Evolutionary conservation across 495 filamentous ascomycete genomes (phyloP).

Genomic region (Paragyromitra xinjiangensis): DNA sequence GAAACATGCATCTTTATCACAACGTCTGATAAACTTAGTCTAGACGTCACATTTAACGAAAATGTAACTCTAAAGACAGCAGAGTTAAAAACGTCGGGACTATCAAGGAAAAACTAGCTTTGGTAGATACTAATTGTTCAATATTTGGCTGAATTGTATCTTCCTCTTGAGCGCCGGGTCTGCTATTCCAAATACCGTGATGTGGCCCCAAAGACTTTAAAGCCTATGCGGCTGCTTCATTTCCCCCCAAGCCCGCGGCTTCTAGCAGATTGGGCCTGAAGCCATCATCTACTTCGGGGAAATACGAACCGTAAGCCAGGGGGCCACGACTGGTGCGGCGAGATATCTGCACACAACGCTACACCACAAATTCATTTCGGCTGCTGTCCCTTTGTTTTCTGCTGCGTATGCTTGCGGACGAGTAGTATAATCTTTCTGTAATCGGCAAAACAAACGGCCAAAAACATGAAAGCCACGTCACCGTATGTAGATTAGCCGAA

Average conservation of each 20-base stretch:
- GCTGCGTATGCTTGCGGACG: too few relatives aligned
- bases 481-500: background rate
- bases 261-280: background rate
- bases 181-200: background rate
- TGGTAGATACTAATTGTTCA: background rate
- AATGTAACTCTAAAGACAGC: background rate
- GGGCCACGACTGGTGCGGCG: too few relatives aligned
- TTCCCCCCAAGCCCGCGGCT: background rate
- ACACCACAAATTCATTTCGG: too few relatives aligned
- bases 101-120: background rate
- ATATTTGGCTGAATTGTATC: background rate
- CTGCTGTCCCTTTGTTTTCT: too few relatives aligned
- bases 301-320: background rate
- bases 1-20: conserved; percentile 10
- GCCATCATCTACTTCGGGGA: too few relatives aligned
- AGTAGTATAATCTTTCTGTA: background rate
- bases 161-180: background rate
- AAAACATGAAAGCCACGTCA: background rate
- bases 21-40: conserved; percentile 17
- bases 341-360: too few relatives aligned
- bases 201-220: background rate
- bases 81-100: background rate
- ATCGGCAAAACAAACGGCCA: background rate
- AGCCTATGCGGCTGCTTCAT: background rate
- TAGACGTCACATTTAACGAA: conserved; percentile 12